phyloP scores from a whole-genome alignment of 2,329 filamentous ascomycete species.

The Hymenoscyphus albidus region DNA sequence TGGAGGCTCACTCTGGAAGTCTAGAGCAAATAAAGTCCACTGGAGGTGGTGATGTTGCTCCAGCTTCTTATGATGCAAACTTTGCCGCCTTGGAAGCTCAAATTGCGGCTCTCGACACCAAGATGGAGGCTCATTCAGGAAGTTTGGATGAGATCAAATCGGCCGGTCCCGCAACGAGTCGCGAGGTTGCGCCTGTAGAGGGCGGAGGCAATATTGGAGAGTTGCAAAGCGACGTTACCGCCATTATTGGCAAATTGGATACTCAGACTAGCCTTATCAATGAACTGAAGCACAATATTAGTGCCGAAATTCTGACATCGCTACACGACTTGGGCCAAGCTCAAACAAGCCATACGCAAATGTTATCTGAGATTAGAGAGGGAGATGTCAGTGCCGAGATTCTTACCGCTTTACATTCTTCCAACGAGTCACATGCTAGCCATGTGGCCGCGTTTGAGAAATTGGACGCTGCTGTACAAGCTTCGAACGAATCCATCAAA shows the following conservation, averaged over 20 bases:
- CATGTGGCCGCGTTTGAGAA: constrained; percentile 18
- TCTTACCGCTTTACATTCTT: constrained; percentile 31
- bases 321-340: constrained; percentile 27
- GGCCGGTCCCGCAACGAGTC: constrained; percentile 9
- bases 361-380: constrained; percentile 28
- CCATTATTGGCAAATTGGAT: constrained; percentile 25
- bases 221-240: constrained; percentile 14
- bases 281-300: constrained; percentile 34
- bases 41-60: not conserved
- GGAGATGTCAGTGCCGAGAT: constrained; percentile 33
- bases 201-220: not conserved
- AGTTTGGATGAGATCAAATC: constrained; percentile 22
- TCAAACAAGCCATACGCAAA: constrained; percentile 21
- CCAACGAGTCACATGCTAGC: constrained; percentile 24
- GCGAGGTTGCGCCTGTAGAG: constrained; percentile 13
- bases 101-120: constrained; percentile 23
- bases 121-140: constrained; percentile 21
- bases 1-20: constrained; percentile 20
- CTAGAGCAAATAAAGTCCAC: constrained; percentile 21
- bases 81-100: constrained; percentile 21
- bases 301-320: constrained; percentile 32
- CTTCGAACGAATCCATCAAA: constrained; percentile 20
- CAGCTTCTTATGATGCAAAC: constrained; percentile 10
- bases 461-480: constrained; percentile 20
- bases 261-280: constrained; percentile 25